A percentile compares a stretch with the other conserved stretches of the same genome.
These are phyloP conservation scores for Oehlia diaphana DNA, from an alignment of 192 early-diverging fungal genomes.

Conservation along the genomic window DNA sequence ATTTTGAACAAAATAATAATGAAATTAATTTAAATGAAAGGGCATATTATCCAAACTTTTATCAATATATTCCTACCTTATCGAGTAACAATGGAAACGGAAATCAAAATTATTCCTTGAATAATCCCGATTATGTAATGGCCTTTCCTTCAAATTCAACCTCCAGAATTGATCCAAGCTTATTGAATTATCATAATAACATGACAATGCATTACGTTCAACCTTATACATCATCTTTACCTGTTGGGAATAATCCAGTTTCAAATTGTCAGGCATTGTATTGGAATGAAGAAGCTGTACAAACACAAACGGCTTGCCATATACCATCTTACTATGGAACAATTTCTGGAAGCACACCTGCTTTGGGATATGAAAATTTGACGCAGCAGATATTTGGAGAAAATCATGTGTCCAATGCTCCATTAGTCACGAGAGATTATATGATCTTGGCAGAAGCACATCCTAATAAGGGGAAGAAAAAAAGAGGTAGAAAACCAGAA, in stretches of 20 bases:
- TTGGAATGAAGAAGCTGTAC: background rate
- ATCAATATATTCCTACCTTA: slow-evolving; percentile 10
- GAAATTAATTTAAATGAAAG: slow-evolving; percentile 9
- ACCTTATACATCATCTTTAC: background rate
- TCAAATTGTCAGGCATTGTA: background rate
- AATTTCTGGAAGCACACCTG: background rate
- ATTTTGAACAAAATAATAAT: background rate
- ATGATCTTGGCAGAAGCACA: background rate
- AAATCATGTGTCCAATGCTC: background rate
- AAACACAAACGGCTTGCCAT: background rate
- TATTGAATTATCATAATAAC: background rate
- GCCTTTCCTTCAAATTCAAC: background rate
- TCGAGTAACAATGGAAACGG: background rate
- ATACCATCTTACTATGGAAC: slow-evolving; percentile 6
- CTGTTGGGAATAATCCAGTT: background rate
- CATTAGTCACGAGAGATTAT: background rate
- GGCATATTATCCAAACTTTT: background rate
- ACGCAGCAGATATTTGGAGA: background rate
- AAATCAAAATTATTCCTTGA: background rate
- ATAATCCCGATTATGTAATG: background rate
- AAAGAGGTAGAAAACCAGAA: background rate
- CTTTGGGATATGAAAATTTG: background rate
- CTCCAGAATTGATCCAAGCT: slow-evolving; percentile 9
- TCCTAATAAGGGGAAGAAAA: slow-evolving; percentile 8
- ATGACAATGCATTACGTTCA: background rate